Base-by-base conservation (phyloP, 2,329 filamentous ascomycete species). In the Paecilomyces niveus region DNA sequence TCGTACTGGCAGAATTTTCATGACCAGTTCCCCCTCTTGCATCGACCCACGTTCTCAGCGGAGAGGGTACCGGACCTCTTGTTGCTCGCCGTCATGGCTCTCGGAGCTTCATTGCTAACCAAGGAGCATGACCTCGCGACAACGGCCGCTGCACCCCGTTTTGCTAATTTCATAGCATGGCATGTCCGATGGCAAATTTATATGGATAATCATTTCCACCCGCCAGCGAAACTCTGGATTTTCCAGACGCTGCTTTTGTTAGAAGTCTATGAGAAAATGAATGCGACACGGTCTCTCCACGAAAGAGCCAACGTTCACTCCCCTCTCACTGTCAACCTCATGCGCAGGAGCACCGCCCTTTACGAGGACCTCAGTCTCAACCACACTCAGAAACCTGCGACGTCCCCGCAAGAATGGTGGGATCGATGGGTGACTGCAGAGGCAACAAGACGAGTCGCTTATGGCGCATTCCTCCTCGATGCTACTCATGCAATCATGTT, bases 401-500 rank as follows among this genome's bases (percentile, higher is more conserved):
- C 88, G 0, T 84, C 39, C 15, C 39, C 88, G 0, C 90, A 96
- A 62, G 92, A 96, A 64, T 94, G 89, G 81, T 99, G 94, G 94
- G 89, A 92, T 66, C 87, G 90, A 65, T 97, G 94, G 94, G 94
- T 97, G 67, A 92, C 88, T 11, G 92, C 92, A 55, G 94, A 99
- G 72, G 89, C 93, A 0, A 97, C 92, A 0, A 83, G 91, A 31
- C 85, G 94, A 59, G 90, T 89, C 3, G 94, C 93, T 0, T 97
- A 97, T 76, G 92, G 90, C 0, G 94, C 94, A 0, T 97, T 97
- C 70, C 85, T 97, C 52, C 88, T 97, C 63, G 94, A 99, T 72
- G 96, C 92, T 3, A 95, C 92, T 1, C 94, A 99, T 73, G 92
- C 92, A 1, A 96, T 92, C 29, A 97, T 99, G 89, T 97, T 97